Base-by-base conservation (phyloP, 768 basidiomycete species). In the Naganishia kalamii region DNA sequence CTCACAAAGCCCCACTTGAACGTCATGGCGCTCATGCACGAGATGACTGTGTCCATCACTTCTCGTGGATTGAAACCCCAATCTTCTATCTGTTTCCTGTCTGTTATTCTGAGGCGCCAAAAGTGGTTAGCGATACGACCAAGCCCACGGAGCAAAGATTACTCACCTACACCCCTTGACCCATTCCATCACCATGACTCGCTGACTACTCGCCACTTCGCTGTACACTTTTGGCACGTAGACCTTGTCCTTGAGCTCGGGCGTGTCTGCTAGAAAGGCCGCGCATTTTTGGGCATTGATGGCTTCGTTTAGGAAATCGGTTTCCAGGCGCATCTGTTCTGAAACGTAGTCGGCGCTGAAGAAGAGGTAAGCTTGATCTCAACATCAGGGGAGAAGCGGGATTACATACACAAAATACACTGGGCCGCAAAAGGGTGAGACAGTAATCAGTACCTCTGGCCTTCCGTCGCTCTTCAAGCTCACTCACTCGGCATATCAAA, bases 1-100 rank as follows among this genome's bases (percentile, higher is more conserved):
- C 90, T 87, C 3, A 92, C 87, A 83, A 86, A 92, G 12, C 92
- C 91, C 88, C 88, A 96, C 65, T 84, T 83, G 76, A 96, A 97
- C 78, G 92, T 92, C 81, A 79, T 78, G 85, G 90, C 2, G 88
- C 89, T 32, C 80, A 92, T 92, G 1, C 91, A 81, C 67, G 90
- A 87, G 40, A 92, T 86, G 83, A 91, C 90, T 23, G 86, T 86
- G 66, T 88, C 85, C 90, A 96, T 91, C 63, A 89, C 74, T 35
- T 79, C 77, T 40, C 78, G 72, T 11, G 77, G 65, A 13, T 74
- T 71, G 44, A 82, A 67, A 0, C 70, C 70, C 74, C 71, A 75
- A 27, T 67, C 68, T 30, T 77, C 75, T 5, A 81, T 64, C 10
- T 74, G 68, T 17, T 74, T 64, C 52, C 69, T 70, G 61, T 82